Evolutionary conservation across 139 green algal species (phyloP), one percentile per base, ranked within the genome.

Genomic region (Microglena sp.): DNA sequence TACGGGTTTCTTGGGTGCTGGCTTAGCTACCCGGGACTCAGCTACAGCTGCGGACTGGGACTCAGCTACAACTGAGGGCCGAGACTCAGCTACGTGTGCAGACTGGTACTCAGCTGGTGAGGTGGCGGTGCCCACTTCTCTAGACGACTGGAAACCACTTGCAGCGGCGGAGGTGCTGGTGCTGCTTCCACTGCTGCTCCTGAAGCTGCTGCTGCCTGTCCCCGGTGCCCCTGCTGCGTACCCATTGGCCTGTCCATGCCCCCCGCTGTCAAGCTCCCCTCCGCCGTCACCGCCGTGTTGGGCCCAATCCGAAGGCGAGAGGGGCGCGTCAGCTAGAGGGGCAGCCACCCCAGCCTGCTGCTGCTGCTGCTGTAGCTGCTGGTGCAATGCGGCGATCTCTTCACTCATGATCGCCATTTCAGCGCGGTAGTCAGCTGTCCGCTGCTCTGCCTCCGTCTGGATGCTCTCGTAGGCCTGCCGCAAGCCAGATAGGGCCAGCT

Each of bases 1-100:
- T 60, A 2, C 54, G 28, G 32, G 73, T 70, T 43, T 77, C 71
- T 8, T 66, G 60, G 0, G 60, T 55, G 4, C 68, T 29, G 35
- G 68, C 68, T 2, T 53, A 60, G 26, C 55, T 40, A 22, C 36
- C 62, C 18, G 55, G 45, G 31, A 28, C 26, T 11, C 34, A 46
- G 2, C 5, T 64, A 27, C 3, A 28, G 64, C 32, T 32, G 45
- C 2, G 35, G 18, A 5, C 18, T 40, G 5, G 35, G 21, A 27
- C 31, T 15, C 5, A 5, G 36, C 35, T 58, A 43, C n/a, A 24
- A 30, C n/a, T 53, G 57, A 18, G 40, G 60, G 59, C 34, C 33
- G 31, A 30, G 53, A 30, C 33, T 36, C 27, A 31, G 56, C 56
- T 57, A 28, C 56, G 7, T 46, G 35, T 22, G 33, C 29, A 1